phyloP scores from a whole-genome alignment of 1,139 yeast genomes.

The Sugiyamaella sp. region DNA sequence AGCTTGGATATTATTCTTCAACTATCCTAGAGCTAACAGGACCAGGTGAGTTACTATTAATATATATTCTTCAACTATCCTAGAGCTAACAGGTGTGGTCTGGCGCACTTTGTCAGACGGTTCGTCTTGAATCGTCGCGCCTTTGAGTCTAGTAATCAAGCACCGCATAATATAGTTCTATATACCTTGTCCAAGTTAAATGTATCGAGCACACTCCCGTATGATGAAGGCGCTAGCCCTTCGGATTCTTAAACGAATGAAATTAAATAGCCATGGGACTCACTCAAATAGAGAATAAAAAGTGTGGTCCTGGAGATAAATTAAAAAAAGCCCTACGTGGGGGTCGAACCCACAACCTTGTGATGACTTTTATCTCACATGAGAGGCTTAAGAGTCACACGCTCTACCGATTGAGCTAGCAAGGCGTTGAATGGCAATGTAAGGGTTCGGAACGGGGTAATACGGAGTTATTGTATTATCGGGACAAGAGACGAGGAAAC shows the following conservation, averaged over 20 bases:
- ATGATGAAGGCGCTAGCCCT: no score
- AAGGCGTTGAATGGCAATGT: background rate
- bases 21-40: background rate
- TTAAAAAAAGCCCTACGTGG: conserved; percentile 1
- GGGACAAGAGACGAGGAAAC: no score
- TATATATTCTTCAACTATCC: background rate
- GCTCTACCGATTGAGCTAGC: conserved; percentile 3
- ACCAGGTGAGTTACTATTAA: background rate
- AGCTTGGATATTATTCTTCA: background rate
- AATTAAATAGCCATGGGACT: background rate
- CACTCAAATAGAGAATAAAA: background rate
- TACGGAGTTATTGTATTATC: no score
- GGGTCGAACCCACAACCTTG: conserved; percentile 4
- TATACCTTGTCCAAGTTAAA: background rate
- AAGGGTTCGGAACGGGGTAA: no score
- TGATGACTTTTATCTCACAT: background rate
- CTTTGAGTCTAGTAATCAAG: no score
- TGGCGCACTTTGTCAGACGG: no score
- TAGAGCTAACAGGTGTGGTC: background rate
- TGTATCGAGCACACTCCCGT: no score
- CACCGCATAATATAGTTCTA: no score
- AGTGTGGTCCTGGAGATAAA: no score
- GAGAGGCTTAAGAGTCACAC: conserved; percentile 1
- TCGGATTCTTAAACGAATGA: no score
- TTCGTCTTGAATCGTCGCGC: no score